phyloP scores from a whole-genome alignment of 2,329 filamentous ascomycete species.

The Microcyclosporella mali region DNA sequence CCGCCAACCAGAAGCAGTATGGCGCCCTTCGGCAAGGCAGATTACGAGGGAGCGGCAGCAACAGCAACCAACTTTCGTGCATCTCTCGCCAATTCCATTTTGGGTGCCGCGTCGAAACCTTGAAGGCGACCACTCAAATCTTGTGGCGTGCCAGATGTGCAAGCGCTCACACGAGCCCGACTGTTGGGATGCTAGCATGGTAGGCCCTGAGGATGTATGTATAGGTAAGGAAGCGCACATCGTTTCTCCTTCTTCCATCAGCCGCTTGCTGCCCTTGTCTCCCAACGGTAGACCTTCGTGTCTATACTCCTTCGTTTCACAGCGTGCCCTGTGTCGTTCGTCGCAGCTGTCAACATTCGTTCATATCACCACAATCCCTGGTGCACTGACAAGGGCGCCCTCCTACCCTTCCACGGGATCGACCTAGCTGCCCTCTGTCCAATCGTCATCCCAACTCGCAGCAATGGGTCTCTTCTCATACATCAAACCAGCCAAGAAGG shows the following conservation, averaged over 20 bases:
- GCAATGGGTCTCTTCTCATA: conserved; percentile 23
- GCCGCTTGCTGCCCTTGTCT: conserved; percentile 3
- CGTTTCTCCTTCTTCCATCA: conserved; percentile 2
- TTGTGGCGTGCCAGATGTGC: conserved; percentile 5
- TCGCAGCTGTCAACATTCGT: conserved; percentile 4
- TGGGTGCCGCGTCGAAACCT: too few species aligned
- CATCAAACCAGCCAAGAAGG: conserved; percentile 14
- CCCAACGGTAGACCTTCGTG: conserved; percentile 14
- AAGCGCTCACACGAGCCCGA: neutral
- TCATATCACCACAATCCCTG: neutral
- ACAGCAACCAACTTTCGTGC: too few species aligned
- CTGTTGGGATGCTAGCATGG: neutral
- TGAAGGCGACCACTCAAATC: too few species aligned
- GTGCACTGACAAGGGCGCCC: neutral
- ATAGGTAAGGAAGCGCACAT: neutral
- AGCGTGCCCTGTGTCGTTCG: neutral
- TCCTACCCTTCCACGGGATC: neutral
- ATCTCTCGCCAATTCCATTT: too few species aligned
- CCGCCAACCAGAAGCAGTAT: neutral
- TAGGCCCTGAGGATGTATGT: neutral
- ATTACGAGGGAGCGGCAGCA: too few species aligned
- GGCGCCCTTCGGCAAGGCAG: too few species aligned
- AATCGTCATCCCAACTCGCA: neutral
- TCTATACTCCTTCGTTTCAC: conserved; percentile 15
- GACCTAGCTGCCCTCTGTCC: neutral